Conservation (phyloP, 352 stramenopile species). For the Phytophthora podocarpi region DNA sequence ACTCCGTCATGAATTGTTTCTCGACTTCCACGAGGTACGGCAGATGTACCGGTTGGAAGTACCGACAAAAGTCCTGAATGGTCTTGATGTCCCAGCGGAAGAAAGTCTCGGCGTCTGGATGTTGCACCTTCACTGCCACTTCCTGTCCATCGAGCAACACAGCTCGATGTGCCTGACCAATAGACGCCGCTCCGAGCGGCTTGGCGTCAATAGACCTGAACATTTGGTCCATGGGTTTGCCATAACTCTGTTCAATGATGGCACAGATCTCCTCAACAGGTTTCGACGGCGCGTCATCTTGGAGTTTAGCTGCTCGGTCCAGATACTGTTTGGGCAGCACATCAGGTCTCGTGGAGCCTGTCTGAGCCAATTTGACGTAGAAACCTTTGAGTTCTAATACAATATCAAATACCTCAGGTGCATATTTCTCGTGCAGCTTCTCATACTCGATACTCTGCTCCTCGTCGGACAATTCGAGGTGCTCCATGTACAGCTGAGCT, state of each 20-base stretch:
- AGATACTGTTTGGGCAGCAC: slow-evolving; percentile 86
- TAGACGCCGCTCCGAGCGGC: slow-evolving; percentile 80
- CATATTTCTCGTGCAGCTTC: slow-evolving; percentile 75
- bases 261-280: slow-evolving; percentile 68
- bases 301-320: slow-evolving; percentile 68
- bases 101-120: slow-evolving; percentile 93
- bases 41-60: slow-evolving; percentile 95
- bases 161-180: slow-evolving; percentile 84
- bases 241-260: slow-evolving; percentile 81
- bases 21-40: slow-evolving; percentile 95
- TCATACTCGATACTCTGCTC: slow-evolving; percentile 79
- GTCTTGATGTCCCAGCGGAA: slow-evolving; percentile 97
- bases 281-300: slow-evolving; percentile 83
- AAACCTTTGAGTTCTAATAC: slow-evolving; percentile 87
- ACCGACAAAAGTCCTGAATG: slow-evolving; percentile 94
- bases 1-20: slow-evolving; percentile 98
- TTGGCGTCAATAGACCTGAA: slow-evolving; percentile 71
- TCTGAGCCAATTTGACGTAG: slow-evolving; percentile 88
- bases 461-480: slow-evolving; percentile 40
- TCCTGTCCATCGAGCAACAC: slow-evolving; percentile 71
- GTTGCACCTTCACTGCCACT: slow-evolving; percentile 93
- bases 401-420: slow-evolving; percentile 81
- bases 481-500: slow-evolving; percentile 79
- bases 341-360: slow-evolving; percentile 79
- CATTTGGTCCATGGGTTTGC: slow-evolving; percentile 54